A percentile compares a stretch with the other conserved stretches of the same genome.
Evolutionary conservation across 2,329 filamentous ascomycete species (phyloP).

Genomic region (Pestalotiopsis sp.): DNA sequence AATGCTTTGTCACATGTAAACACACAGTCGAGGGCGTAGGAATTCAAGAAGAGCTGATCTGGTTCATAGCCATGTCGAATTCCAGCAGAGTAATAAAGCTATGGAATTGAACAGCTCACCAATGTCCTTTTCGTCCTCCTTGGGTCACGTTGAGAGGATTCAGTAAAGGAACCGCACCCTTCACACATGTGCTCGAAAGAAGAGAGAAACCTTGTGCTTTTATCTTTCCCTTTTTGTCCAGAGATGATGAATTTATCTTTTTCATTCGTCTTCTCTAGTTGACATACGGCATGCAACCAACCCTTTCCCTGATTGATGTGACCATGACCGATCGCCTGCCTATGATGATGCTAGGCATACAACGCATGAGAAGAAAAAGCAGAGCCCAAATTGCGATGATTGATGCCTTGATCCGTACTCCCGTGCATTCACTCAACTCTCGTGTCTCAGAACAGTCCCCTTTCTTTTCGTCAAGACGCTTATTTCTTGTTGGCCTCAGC

Average conservation of each 20-base stretch:
- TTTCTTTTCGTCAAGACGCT: constrained; percentile 32
- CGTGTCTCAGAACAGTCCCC: constrained; percentile 22
- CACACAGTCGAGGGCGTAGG: too few species aligned
- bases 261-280: constrained; percentile 14
- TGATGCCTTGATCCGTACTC: constrained; percentile 38
- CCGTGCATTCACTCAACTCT: constrained; percentile 28
- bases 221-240: constrained; percentile 6
- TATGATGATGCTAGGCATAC: constrained; percentile 6
- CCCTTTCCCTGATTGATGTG: constrained; percentile 9
- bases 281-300: constrained; percentile 15
- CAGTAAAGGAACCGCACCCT: not conserved
- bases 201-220: not conserved
- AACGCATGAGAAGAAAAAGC: constrained; percentile 32
- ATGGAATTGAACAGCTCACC: not conserved
- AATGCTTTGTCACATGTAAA: too few species aligned
- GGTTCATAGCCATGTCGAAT: not conserved
- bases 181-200: too few species aligned
- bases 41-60: not conserved
- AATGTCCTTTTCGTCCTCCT: not conserved
- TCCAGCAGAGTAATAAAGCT: not conserved
- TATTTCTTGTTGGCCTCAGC: constrained; percentile 88
- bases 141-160: not conserved
- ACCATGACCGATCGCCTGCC: constrained; percentile 6
- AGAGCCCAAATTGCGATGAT: constrained; percentile 30
- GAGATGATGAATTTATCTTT: constrained; percentile 17